phyloP scores from a whole-genome alignment of 2,329 filamentous ascomycete genomes.

The Myrmaecium sp. region DNA sequence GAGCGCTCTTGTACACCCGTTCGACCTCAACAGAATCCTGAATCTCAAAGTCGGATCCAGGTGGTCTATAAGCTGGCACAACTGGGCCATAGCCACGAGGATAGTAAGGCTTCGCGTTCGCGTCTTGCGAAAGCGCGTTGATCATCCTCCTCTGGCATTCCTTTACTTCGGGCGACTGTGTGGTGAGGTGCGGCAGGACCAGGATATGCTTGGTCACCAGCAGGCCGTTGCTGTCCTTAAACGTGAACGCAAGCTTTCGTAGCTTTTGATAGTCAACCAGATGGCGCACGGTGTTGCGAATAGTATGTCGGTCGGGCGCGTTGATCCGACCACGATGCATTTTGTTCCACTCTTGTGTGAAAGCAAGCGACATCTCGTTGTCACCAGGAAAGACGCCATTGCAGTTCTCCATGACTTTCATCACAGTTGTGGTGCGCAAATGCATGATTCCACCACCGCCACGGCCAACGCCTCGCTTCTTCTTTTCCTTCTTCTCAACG shows the following conservation, averaged over 20 bases:
- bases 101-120: background rate
- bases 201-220: constrained; percentile 35
- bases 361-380: constrained; percentile 37
- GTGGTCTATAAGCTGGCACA: too few species aligned
- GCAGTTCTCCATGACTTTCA: constrained; percentile 36
- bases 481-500: constrained; percentile 2
- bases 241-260: constrained; percentile 35
- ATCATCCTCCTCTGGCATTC: constrained; percentile 34
- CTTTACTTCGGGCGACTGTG: constrained; percentile 28
- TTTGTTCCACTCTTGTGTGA: constrained; percentile 35
- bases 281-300: constrained; percentile 32
- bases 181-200: constrained; percentile 27
- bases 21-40: too few species aligned
- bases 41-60: too few species aligned
- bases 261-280: constrained; percentile 34
- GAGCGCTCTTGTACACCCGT: too few species aligned
- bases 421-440: constrained; percentile 32
- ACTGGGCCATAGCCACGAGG: background rate
- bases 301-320: constrained; percentile 34
- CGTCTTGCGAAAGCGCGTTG: constrained; percentile 15
- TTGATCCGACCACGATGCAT: constrained; percentile 17
- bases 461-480: constrained; percentile 11
- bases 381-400: constrained; percentile 39
- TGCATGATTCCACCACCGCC: constrained; percentile 26
- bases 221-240: constrained; percentile 28